Conservation (phyloP, 495 filamentous ascomycete species). For the Talaromyces thailandensis region DNA sequence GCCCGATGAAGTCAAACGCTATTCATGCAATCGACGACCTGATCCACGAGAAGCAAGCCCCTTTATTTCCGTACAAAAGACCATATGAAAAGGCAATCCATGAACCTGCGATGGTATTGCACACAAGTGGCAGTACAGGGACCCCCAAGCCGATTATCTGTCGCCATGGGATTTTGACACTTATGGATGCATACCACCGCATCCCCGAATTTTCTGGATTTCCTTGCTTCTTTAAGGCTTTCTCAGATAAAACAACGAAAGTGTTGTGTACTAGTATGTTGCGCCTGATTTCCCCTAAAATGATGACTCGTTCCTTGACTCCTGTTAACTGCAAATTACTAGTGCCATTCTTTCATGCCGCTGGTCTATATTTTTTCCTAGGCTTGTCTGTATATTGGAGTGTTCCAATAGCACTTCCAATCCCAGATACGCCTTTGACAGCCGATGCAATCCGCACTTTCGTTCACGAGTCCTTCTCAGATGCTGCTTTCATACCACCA, state of each 20-base stretch:
- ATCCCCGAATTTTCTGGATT: background rate
- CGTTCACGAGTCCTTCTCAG: conserved; percentile 11
- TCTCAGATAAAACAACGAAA: background rate
- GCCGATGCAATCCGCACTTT: background rate
- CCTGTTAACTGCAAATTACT: background rate
- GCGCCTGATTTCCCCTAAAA: background rate
- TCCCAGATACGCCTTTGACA: background rate
- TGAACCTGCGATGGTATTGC: conserved; percentile 24
- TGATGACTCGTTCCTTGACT: background rate
- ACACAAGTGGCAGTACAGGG: conserved; percentile 38
- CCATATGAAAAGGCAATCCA: conserved; percentile 14
- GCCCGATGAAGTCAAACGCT: background rate
- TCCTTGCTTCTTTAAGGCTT: background rate
- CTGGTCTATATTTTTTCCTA: background rate
- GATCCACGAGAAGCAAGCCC: background rate
- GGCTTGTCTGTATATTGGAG: background rate
- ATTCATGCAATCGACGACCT: background rate
- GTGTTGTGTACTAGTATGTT: background rate
- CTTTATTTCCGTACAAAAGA: background rate
- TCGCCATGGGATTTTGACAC: background rate
- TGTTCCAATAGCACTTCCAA: background rate
- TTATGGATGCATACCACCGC: background rate
- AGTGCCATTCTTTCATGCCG: background rate
- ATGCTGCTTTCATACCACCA: conserved; percentile 13
- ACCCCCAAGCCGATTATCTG: conserved; percentile 30